Evolutionary conservation across 208 protist species (phyloP).

Genomic region (Eutreptiella sp.): DNA sequence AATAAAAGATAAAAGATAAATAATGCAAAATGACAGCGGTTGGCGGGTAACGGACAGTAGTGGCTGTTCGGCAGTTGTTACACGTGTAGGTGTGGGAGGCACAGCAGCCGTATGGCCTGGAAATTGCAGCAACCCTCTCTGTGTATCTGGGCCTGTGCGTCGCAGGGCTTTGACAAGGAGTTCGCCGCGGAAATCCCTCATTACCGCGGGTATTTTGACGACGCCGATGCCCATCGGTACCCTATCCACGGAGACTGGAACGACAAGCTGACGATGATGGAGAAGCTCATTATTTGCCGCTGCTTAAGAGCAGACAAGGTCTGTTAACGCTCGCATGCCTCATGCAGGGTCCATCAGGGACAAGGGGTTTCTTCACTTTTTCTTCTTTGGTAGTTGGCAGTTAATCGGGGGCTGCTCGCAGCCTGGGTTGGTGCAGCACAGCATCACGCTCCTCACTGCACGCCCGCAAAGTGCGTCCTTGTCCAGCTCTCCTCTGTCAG

Average conservation of each 20-base stretch:
- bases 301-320: constrained; percentile 93
- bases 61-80: no score
- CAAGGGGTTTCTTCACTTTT: no score
- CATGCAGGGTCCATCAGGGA: constrained; percentile 20
- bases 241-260: constrained; percentile 68
- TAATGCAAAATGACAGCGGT: no score
- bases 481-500: no score
- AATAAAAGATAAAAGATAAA: no score
- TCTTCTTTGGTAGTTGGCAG: no score
- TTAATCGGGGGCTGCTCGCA: no score
- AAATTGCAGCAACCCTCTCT: constrained; percentile 26
- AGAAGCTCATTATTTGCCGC: constrained; percentile 84
- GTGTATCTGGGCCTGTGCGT: constrained; percentile 16
- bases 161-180: constrained; percentile 63
- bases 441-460: no score
- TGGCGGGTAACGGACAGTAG: no score
- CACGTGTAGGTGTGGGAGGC: no score
- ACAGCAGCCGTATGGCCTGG: not conserved
- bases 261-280: constrained; percentile 69
- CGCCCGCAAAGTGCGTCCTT: no score
- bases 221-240: constrained; percentile 59
- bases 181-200: constrained; percentile 65
- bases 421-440: no score
- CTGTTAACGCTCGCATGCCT: constrained; percentile 44
- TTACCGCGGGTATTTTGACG: constrained; percentile 87